Evolutionary conservation across 768 basidiomycete species (phyloP), one percentile per base, ranked within the genome.

Genomic region (Tricholoma flavovirens): DNA sequence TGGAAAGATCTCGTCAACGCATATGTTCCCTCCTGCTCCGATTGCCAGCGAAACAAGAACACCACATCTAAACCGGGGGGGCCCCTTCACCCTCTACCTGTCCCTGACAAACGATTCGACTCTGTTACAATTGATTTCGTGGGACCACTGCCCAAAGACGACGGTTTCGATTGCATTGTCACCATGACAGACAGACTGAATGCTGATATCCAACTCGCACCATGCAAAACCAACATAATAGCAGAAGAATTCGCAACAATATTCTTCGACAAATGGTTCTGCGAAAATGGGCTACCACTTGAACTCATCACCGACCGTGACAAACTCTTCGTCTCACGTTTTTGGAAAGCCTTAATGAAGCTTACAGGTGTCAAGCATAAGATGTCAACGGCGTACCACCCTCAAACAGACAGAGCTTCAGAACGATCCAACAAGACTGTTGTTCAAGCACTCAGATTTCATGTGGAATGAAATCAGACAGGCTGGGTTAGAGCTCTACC

Each of bases 21-120:
- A 26, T 40, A 40, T n/a, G 7, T 40, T n/a, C 38, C 38, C 12
- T 15, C 15, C 12, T 40, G 38, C n/a, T 4, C 51, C 8, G 68
- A 64, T 6, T 77, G 75, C 43, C 68, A 71, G 43, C 52, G 65
- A 0, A 68, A 74, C 60, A 75, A 76, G 52, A 49, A 55, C 0
- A 54, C 49, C 1, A 67, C 64, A 0, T 56, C 57, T 2, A 58
- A 60, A 14, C 62, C 60, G 15, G 22, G 65, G 0, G 67, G 71
- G 0, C 62, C 62, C 1, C 54, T 65, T 0, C 71, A 73, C 38
- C 66, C 67, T 0, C 51, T 67, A 0, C 64, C 66, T 0, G 57
- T 71, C 10, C 65, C 63, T 1, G 62, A 67, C 24, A 21, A 19
- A 2, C 50, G 48, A 7, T 46, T 58, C 14, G 45, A 60, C 24